Base-by-base conservation (phyloP, 768 basidiomycete species). In the Roridomyces roridus region DNA sequence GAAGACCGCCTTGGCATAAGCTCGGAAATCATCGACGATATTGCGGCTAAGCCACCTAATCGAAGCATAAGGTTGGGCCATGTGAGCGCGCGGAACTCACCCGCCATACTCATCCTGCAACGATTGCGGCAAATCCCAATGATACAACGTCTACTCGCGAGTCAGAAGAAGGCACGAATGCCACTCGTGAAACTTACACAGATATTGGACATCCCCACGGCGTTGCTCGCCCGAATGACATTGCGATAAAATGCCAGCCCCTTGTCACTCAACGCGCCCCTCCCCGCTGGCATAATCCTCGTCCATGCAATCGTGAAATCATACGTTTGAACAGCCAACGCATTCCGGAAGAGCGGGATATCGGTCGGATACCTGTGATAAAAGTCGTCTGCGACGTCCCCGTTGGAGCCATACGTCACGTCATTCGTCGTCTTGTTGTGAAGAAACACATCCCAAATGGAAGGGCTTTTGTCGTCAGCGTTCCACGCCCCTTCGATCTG, bases 251-350 rank as follows among this genome's bases (percentile, higher is more conserved):
- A 80, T 45, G 69, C 51, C 41, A 85, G 66, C 0, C 81, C 83
- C 37, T 72, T 69, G 45, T 73, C 66, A 63, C 80, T 84, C 51
- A 85, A 66, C 1, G 77, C 71, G 55, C 81, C 81, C 54, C 77
- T 66, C 1, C 81, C 79, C 2, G 70, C 59, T 6, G 83, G 83
- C 44, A 85, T 80, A 50, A 84, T 71, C n/a, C 83, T 66, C n/a
- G 78, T 74, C 83, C 83, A 85, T 6, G 79, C 70, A 50, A 85
- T 66, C 12, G 80, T 82, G 68, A 85, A 83, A 14, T 82, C 72
- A 63, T 82, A 84, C 14, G 78, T 71, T 41, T 78, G 78, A 17
- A 77, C 79, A 14, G 80, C 80, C 37, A 80, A 76, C 11, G 71
- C 64, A 51, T 76, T 77, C 24, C 36, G 43, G 60, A 85, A 68